Evolutionary conservation across 148 eudicot species (phyloP).

Genomic region (Silene latifolia): DNA sequence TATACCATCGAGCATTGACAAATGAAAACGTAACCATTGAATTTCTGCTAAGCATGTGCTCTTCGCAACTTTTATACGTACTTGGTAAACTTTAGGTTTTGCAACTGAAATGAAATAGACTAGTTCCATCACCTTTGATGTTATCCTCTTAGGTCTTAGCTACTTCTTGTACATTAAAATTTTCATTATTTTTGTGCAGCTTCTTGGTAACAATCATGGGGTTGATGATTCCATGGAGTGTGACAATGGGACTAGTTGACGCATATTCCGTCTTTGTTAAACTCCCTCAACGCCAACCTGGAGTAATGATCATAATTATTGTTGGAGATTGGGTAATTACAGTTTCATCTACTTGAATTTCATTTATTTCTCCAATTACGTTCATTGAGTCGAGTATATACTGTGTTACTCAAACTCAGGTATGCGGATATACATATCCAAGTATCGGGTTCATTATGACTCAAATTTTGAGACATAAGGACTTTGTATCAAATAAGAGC

Average conservation of each 20-base stretch:
- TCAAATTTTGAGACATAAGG: not conserved
- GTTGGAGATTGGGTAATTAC: slow-evolving; percentile 79
- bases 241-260: slow-evolving; percentile 71
- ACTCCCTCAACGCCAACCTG: slow-evolving; percentile 58
- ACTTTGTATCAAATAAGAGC: too few species aligned
- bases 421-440: not conserved
- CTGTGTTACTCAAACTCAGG: not conserved
- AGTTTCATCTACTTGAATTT: not conserved
- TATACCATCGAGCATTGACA: too few species aligned
- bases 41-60: too few species aligned
- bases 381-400: not conserved
- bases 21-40: too few species aligned
- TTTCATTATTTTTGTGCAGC: slow-evolving; percentile 45
- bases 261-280: slow-evolving; percentile 59
- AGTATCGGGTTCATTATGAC: not conserved
- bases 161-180: not conserved
- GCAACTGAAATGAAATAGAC: not conserved
- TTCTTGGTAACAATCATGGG: slow-evolving; percentile 91
- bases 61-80: too few species aligned
- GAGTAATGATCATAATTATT: slow-evolving; percentile 50
- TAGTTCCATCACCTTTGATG: not conserved
- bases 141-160: not conserved
- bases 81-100: not conserved
- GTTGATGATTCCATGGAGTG: slow-evolving; percentile 90
- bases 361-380: not conserved